These are phyloP conservation scores for Colletotrichum theobromicola DNA, from an alignment of 2,329 filamentous ascomycete species.

Conservation along the genomic window DNA sequence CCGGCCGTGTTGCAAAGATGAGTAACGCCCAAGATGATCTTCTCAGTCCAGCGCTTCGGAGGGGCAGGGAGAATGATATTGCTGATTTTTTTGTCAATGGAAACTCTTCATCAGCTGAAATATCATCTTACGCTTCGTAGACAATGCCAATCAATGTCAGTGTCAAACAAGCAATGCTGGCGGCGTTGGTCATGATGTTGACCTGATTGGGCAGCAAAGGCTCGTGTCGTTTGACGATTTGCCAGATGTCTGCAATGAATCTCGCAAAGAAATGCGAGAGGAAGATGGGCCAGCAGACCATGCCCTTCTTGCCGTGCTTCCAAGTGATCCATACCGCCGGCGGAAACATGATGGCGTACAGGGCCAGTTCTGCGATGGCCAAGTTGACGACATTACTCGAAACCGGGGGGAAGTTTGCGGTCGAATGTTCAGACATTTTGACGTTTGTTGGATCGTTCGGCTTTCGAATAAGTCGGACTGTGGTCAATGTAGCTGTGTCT, in stretches of 20 bases:
- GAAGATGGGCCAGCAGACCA: slow-evolving; percentile 35
- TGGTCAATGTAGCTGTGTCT: neutral
- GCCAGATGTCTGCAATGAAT: slow-evolving; percentile 29
- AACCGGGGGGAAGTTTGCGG: neutral
- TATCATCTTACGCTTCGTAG: slow-evolving; percentile 30
- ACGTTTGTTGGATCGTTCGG: neutral
- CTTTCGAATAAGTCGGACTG: neutral
- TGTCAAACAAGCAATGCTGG: slow-evolving; percentile 29
- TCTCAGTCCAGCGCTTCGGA: slow-evolving; percentile 21
- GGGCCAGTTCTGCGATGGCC: slow-evolving; percentile 26
- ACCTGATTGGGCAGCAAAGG: slow-evolving; percentile 26
- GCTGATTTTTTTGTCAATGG: neutral
- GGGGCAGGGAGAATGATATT: slow-evolving; percentile 24
- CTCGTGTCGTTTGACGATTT: slow-evolving; percentile 25
- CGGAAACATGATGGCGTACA: slow-evolving; percentile 25
- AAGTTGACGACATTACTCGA: slow-evolving; percentile 12
- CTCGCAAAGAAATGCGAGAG: slow-evolving; percentile 26
- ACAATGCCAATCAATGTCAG: slow-evolving; percentile 30
- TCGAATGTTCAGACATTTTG: neutral
- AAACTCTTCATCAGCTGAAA: neutral
- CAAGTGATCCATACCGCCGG: slow-evolving; percentile 26
- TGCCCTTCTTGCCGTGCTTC: slow-evolving; percentile 32
- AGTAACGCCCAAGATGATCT: slow-evolving; percentile 26
- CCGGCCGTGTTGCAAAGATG: slow-evolving; percentile 27
- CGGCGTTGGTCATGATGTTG: slow-evolving; percentile 30